A percentile compares a stretch with the other conserved stretches of the same genome.
These are phyloP conservation scores for Globisporangium cederbergense DNA, from an alignment of 352 stramenopile genomes.

Conservation along the genomic window DNA sequence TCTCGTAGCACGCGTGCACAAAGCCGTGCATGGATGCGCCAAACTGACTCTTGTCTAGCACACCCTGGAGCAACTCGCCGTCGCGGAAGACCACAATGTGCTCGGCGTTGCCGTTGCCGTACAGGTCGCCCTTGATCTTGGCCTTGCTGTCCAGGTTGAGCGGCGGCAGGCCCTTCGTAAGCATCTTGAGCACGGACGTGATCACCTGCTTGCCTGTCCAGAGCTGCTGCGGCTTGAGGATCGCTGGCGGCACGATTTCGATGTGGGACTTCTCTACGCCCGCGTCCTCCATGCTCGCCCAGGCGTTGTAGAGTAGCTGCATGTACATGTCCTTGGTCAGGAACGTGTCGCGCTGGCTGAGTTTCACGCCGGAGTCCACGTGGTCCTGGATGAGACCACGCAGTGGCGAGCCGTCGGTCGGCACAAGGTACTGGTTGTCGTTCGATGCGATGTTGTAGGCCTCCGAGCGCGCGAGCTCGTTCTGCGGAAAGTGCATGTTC, in stretches of 20 bases:
- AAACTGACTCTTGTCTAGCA: constrained; percentile 99
- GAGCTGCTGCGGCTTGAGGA: constrained; percentile 95
- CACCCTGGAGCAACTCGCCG: constrained; percentile 94
- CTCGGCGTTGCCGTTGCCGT: constrained; percentile 93
- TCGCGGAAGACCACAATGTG: constrained; percentile 96
- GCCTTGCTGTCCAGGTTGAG: constrained; percentile 94
- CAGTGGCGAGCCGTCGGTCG: constrained; percentile 97
- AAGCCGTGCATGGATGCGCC: constrained; percentile 97
- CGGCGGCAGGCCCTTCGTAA: constrained; percentile 88
- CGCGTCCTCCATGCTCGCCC: constrained; percentile 93
- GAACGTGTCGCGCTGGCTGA: constrained; percentile 98
- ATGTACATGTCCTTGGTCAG: constrained; percentile 98
- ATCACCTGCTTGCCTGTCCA: constrained; percentile 99
- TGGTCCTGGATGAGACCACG: constrained; percentile 99
- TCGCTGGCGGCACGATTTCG: constrained; percentile 94
- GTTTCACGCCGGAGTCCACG: constrained; percentile 98
- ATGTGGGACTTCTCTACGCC: constrained; percentile 90
- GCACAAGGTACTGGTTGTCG: constrained; percentile 97
- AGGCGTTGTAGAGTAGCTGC: constrained; percentile 95
- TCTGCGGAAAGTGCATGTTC: constrained; percentile 99
- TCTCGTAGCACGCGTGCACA: constrained; percentile 96
- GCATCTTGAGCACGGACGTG: constrained; percentile 94
- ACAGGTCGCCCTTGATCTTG: constrained; percentile 95
- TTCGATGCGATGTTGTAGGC: constrained; percentile 97
- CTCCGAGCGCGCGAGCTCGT: constrained; percentile 96